A percentile compares a stretch with the other conserved stretches of the same genome.
These are phyloP conservation scores for Microsporum canis DNA, from an alignment of 2,329 filamentous ascomycete genomes.

Conservation along the genomic window DNA sequence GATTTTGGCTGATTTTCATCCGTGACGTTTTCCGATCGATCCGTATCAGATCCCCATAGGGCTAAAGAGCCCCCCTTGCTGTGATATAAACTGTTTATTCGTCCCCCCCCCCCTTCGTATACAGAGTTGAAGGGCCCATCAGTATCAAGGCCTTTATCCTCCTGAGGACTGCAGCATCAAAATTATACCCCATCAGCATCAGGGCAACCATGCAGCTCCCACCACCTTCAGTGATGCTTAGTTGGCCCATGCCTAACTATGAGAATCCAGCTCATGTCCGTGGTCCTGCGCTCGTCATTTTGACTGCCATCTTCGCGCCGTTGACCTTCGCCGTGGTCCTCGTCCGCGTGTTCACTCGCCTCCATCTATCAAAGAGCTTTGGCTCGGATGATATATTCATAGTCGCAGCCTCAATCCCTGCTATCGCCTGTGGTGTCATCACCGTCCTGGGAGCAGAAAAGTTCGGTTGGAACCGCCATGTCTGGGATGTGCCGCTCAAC, in stretches of 20 bases:
- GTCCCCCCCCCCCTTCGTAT: too few species aligned
- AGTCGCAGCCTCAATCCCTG: neutral
- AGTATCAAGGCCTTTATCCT: too few species aligned
- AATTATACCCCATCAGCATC: neutral
- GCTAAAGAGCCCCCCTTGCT: too few species aligned
- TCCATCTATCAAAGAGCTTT: neutral
- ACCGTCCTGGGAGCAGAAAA: neutral
- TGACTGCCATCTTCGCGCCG: neutral
- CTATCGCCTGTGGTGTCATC: neutral
- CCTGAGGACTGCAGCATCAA: neutral
- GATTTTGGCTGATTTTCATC: too few species aligned
- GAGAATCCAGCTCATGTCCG: neutral
- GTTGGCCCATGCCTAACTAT: neutral
- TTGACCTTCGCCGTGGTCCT: neutral
- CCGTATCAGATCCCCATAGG: too few species aligned
- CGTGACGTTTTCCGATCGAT: too few species aligned
- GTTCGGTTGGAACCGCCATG: neutral
- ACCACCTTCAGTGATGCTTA: neutral
- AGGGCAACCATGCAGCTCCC: neutral
- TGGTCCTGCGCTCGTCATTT: neutral
- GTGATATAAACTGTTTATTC: too few species aligned
- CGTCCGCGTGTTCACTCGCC: neutral
- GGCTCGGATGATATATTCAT: neutral
- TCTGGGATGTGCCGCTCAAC: neutral
- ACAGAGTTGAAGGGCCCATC: too few species aligned